Conservation (phyloP, 2,329 filamentous ascomycete genomes). For the Cordyceps farinosa region DNA sequence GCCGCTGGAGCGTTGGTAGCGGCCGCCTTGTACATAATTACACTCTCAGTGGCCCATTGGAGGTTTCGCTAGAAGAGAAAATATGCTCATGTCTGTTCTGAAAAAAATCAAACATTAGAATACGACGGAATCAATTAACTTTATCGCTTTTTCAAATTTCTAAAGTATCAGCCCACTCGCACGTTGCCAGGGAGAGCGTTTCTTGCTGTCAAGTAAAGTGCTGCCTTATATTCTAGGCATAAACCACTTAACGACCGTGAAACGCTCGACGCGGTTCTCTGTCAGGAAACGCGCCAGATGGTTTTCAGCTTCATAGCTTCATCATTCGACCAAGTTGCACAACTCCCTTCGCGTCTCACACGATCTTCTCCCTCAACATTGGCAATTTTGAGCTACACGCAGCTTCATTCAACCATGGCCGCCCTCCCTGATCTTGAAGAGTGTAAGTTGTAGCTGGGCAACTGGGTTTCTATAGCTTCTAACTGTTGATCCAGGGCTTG, state of each 20-base stretch:
- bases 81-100: too few relatives aligned
- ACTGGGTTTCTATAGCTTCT: slow-evolving; percentile 16
- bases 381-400: not conserved
- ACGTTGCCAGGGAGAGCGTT: too few relatives aligned
- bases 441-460: slow-evolving; percentile 28
- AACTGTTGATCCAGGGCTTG: slow-evolving; percentile 47
- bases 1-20: too few relatives aligned
- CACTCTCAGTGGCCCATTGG: too few relatives aligned
- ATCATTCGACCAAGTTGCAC: not conserved
- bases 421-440: slow-evolving; percentile 31
- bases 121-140: too few relatives aligned
- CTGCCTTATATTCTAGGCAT: not conserved
- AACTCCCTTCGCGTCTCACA: not conserved
- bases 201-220: not conserved
- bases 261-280: slow-evolving; percentile 1
- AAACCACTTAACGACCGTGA: slow-evolving; percentile 9
- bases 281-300: not conserved
- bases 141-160: too few relatives aligned
- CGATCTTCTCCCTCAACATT: not conserved
- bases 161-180: too few relatives aligned
- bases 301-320: not conserved
- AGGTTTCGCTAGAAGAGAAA: too few relatives aligned
- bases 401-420: slow-evolving; percentile 26
- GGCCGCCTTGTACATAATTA: too few relatives aligned
- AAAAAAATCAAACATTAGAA: too few relatives aligned